Evolutionary conservation across 495 filamentous ascomycete genomes (phyloP), one percentile per base, ranked within the genome.

Genomic region (Venustampulla echinocandica): DNA sequence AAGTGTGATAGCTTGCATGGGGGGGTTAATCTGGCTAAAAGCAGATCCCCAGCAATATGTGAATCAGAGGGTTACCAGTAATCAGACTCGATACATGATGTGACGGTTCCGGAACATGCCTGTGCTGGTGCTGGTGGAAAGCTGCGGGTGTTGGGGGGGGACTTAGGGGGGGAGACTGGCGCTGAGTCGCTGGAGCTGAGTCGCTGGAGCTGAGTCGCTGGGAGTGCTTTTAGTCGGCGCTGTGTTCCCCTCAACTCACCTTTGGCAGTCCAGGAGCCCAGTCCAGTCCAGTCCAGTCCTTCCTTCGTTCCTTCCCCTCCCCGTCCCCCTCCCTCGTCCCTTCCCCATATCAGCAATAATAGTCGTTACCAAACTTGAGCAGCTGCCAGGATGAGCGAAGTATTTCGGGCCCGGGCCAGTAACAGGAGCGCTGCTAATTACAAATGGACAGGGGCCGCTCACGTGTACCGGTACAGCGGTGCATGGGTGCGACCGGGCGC

Each of bases 1-100:
- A 10, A 35, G 28, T 46, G 44, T 46, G 44, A 46, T 38, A 38
- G 44, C 17, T 7, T 36, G 34, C 32, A 36, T 38, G 23, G 32
- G 27, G 33, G 33, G 9, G 10, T 35, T 10, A 23, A 46, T 46
- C 37, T 46, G 44, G 44, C 44, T 46, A 46, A 46, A 46, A 21
- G 30, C 17, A 25, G 44, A 25, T 9, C 44, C 37, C 37, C 21
- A 24, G 32, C 5, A 34, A 46, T 37, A 46, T 20, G 32, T 24
- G 44, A 46, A 21, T 46, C 33, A 38, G 32, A 46, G 32, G 44
- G 33, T 38, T 46, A 46, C 33, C 44, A 46, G 32, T 15, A 25
- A 33, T 35, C 32, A 14, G 32, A 13, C n/a, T 23, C 32, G 27
- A 33, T 38, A 38, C 44, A 23, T 38, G 33, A 22, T 46, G 44